Evolutionary conservation across 805 yeast genomes (phyloP).

Genomic region (Ogataea pini): DNA sequence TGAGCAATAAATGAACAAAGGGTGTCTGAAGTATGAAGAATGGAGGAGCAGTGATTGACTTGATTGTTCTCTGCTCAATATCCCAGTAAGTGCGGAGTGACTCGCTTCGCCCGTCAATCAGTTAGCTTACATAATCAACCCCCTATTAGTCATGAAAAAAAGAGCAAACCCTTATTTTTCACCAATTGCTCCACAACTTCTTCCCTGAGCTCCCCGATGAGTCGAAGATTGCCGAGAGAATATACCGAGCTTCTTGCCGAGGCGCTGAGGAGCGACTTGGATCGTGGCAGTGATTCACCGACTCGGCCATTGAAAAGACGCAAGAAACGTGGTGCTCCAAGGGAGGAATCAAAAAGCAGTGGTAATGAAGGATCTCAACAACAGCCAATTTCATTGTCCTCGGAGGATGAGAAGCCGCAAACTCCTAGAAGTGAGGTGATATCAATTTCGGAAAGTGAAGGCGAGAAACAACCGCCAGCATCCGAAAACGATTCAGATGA

Average conservation of each 20-base stretch:
- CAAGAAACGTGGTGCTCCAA: conserved; percentile 4
- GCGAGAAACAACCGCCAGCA: conserved; percentile 18
- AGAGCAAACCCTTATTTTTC: neutral
- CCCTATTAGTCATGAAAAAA: neutral
- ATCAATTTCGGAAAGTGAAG: neutral
- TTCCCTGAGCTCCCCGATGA: conserved; percentile 11
- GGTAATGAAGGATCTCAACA: neutral
- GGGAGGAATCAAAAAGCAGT: neutral
- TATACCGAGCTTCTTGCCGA: conserved; percentile 27
- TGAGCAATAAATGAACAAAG: too few relatives aligned
- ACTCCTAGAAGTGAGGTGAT: neutral
- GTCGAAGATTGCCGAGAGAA: conserved; percentile 18
- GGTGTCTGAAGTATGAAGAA: too few relatives aligned
- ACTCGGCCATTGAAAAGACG: conserved; percentile 28
- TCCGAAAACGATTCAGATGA: conserved; percentile 22
- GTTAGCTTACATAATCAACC: neutral
- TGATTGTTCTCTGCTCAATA: neutral
- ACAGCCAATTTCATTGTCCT: neutral
- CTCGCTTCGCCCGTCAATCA: neutral
- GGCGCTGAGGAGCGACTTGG: conserved; percentile 18
- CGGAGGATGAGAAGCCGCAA: conserved; percentile 1
- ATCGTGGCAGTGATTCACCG: conserved; percentile 1
- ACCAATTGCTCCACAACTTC: neutral
- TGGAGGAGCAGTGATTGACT: too few relatives aligned
- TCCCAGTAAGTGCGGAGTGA: too few relatives aligned